A percentile compares a stretch with the other conserved stretches of the same genome.
Conservation (phyloP, 2,329 filamentous ascomycete genomes). For the Uncinocarpus reesii region DNA sequence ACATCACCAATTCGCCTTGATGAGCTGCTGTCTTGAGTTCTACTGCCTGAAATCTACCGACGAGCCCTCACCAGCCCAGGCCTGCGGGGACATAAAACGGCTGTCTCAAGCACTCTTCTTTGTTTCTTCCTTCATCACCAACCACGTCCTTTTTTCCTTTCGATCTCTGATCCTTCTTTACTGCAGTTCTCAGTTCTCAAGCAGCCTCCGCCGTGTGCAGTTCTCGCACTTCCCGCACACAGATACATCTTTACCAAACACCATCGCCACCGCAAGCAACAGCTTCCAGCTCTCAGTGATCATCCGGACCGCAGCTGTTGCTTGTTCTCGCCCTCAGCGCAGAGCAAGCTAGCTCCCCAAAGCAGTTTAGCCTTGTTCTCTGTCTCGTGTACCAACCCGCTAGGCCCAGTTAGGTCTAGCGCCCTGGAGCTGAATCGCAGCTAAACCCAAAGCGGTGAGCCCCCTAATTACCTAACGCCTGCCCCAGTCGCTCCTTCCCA, state of each 20-base stretch:
- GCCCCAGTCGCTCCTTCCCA: not conserved
- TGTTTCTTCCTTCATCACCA: conserved; percentile 17
- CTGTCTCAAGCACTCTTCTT: too few species aligned
- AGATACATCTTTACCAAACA: too few species aligned
- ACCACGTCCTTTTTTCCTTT: conserved; percentile 1
- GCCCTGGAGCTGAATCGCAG: not conserved
- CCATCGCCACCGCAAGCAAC: not conserved
- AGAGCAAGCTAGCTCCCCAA: conserved; percentile 5
- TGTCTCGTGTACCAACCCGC: not conserved
- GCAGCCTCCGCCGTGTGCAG: not conserved
- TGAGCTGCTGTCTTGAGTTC: conserved; percentile 2
- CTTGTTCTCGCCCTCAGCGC: not conserved
- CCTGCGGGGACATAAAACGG: conserved; percentile 9
- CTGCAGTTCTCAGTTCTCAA: not conserved
- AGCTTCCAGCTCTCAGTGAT: not conserved
- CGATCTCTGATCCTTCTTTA: not conserved
- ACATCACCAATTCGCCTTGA: conserved; percentile 7
- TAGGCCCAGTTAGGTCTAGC: not conserved
- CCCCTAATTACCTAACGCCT: not conserved
- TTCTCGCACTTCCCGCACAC: too few species aligned
- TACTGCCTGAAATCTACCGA: too few species aligned
- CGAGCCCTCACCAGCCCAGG: conserved; percentile 15
- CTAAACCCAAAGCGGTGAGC: conserved; percentile 5
- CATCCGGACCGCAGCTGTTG: not conserved
- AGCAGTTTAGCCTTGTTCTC: not conserved